A percentile compares a stretch with the other conserved stretches of the same genome.
Conservation (phyloP, 257 asterid genomes). For the Eucommia ulmoides region DNA sequence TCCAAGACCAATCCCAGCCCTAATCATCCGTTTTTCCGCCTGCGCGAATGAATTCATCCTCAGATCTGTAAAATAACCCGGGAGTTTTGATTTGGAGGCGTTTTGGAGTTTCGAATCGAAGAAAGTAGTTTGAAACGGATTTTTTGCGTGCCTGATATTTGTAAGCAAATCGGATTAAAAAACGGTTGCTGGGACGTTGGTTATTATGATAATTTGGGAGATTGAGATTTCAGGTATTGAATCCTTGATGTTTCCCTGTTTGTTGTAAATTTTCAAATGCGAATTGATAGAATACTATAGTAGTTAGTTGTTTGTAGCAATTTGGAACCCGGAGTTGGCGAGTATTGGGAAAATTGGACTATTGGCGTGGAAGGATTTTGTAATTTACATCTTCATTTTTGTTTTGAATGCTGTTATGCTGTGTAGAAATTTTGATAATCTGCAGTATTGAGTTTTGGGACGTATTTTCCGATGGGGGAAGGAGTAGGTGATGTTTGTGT, state of each 20-base stretch:
- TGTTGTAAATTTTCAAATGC: not conserved
- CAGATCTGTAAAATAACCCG: conserved; percentile 36
- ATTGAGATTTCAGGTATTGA: not conserved
- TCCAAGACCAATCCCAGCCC: conserved; percentile 26
- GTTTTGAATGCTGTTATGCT: conserved; percentile 13
- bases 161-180: too few relatives aligned
- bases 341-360: not conserved
- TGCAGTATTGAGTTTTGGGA: conserved; percentile 9
- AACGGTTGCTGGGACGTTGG: too few relatives aligned
- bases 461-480: conserved; percentile 27
- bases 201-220: too few relatives aligned
- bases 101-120: not conserved
- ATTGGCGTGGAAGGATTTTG: conserved; percentile 1
- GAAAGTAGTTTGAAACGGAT: not conserved
- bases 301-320: conserved; percentile 7
- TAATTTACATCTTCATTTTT: not conserved
- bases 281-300: not conserved
- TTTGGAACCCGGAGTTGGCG: conserved; percentile 7
- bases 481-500: conserved; percentile 24
- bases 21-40: not conserved
- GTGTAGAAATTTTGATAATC: not conserved
- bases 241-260: not conserved
- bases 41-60: conserved; percentile 9
- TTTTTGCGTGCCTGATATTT: not conserved
- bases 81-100: not conserved